Evolutionary conservation across 371 early-diverging fungal species (phyloP).

Genomic region (Basidiobolus meristosporus): DNA sequence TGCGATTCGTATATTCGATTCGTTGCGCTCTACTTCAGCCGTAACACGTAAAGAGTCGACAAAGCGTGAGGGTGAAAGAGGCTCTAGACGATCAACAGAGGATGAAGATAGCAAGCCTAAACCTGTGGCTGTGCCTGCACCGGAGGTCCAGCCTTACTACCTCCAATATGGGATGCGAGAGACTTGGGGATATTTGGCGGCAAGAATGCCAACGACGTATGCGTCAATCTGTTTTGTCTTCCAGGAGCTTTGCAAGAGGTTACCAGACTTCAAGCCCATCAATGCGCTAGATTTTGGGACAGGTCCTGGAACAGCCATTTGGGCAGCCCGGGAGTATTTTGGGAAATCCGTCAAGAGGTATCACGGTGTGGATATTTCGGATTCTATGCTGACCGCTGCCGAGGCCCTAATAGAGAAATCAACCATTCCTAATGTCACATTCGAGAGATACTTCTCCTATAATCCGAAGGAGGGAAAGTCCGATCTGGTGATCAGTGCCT

Average conservation of each 20-base stretch:
- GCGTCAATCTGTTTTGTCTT: conserved; percentile 49
- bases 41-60: conserved; percentile 8
- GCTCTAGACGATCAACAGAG: not conserved
- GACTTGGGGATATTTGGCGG: conserved; percentile 52
- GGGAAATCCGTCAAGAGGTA: not conserved
- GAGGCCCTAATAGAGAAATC: conserved; percentile 13
- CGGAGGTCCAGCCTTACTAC: conserved; percentile 26
- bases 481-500: conserved; percentile 60
- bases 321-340: conserved; percentile 14
- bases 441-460: conserved; percentile 38
- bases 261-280: conserved; percentile 37
- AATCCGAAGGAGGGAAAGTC: conserved; percentile 17
- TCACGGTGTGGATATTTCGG: conserved; percentile 55
- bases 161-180: conserved; percentile 59
- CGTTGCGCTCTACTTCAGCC: conserved; percentile 38
- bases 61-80: conserved; percentile 3
- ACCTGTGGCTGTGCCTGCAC: not conserved
- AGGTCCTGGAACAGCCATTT: conserved; percentile 74
- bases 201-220: conserved; percentile 41
- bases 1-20: conserved; percentile 43
- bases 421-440: conserved; percentile 16
- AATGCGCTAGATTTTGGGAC: conserved; percentile 67
- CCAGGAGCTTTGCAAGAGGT: conserved; percentile 27
- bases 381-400: conserved; percentile 57
- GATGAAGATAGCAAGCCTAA: conserved; percentile 1